phyloP scores from a whole-genome alignment of 1,139 yeast species.

The Geotrichum candidum region DNA sequence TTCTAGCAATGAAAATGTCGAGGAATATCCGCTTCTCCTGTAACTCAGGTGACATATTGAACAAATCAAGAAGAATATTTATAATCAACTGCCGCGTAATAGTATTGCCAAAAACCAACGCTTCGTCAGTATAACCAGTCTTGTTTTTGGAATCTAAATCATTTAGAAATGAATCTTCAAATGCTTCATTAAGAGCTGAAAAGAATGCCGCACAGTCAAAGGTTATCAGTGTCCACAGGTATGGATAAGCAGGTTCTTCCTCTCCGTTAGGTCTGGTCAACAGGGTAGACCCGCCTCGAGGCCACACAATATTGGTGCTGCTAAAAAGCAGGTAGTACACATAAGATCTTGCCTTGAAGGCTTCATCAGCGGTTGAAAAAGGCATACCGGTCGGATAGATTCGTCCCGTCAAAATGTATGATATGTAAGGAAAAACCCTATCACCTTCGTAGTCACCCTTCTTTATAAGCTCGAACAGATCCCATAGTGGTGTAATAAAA shows the following conservation, averaged over 20 bases:
- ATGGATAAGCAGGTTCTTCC: conserved; percentile 51
- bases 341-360: conserved; percentile 40
- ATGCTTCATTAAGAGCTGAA: conserved; percentile 64
- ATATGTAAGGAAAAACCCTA: conserved; percentile 54
- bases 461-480: conserved; percentile 43
- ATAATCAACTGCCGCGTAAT: conserved; percentile 60
- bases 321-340: conserved; percentile 54
- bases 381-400: conserved; percentile 63
- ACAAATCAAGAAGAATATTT: conserved; percentile 55
- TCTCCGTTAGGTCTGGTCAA: conserved; percentile 16
- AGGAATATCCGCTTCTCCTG: conserved; percentile 34
- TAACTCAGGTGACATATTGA: conserved; percentile 31
- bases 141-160: conserved; percentile 26
- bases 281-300: conserved; percentile 32
- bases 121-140: conserved; percentile 21
- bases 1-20: conserved; percentile 66
- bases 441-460: conserved; percentile 24
- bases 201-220: conserved; percentile 54
- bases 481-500: conserved; percentile 59
- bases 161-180: conserved; percentile 66
- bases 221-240: conserved; percentile 45
- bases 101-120: conserved; percentile 29
- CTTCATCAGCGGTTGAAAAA: conserved; percentile 19
- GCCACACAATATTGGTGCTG: conserved; percentile 47
- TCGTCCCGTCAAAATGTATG: conserved; percentile 67